These are phyloP conservation scores for Litchi chinensis DNA, from an alignment of 345 rosid species.

Conservation along the genomic window DNA sequence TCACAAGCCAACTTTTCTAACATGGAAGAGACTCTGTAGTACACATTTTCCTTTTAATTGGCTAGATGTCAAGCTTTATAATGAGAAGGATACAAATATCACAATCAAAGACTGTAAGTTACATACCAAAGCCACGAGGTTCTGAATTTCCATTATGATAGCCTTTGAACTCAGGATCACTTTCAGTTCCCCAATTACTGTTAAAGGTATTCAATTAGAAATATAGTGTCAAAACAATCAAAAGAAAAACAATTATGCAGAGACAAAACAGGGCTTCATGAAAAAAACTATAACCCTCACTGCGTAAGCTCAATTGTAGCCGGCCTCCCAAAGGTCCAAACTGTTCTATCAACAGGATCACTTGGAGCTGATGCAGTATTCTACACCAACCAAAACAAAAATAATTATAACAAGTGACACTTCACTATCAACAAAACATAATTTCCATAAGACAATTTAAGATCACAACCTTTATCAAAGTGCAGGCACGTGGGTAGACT, in stretches of 20 bases:
- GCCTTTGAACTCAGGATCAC: constrained; percentile 84
- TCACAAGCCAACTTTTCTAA: not conserved
- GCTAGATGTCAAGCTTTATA: not conserved
- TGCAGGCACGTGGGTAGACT: not conserved
- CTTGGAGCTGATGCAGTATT: constrained; percentile 72
- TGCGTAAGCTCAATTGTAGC: constrained; percentile 94
- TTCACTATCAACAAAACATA: not conserved
- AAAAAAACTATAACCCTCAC: constrained; percentile 41
- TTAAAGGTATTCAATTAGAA: constrained; percentile 27
- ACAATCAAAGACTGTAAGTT: not conserved
- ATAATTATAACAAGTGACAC: not conserved
- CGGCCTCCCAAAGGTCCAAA: constrained; percentile 75
- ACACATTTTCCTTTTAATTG: not conserved
- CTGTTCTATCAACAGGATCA: constrained; percentile 74
- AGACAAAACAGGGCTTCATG: not conserved
- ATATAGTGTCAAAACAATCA: not conserved
- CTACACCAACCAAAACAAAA: constrained; percentile 37
- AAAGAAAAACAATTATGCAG: constrained; percentile 3
- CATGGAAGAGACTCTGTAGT: not conserved
- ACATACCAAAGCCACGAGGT: constrained; percentile 88
- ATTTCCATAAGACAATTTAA: not conserved
- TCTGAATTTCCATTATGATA: constrained; percentile 95
- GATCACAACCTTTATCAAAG: not conserved
- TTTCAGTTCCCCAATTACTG: constrained; percentile 98
- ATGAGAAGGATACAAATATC: not conserved